Evolutionary conservation across 2,329 filamentous ascomycete species (phyloP).

Genomic region (Fusarium globosum): DNA sequence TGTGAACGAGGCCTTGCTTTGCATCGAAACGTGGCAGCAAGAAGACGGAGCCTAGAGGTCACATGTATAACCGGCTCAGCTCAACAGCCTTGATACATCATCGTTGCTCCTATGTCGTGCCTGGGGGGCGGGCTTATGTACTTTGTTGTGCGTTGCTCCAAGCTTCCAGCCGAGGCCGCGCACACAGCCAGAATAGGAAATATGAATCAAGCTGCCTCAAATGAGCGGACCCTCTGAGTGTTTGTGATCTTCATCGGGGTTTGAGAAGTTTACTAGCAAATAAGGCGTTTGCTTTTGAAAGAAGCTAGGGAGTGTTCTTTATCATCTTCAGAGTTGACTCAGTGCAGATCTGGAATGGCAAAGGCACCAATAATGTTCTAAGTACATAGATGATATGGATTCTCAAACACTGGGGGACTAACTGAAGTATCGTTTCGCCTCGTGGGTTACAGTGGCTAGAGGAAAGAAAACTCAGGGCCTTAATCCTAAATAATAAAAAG

Average conservation of each 20-base stretch:
- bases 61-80: not conserved
- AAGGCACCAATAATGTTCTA: not conserved
- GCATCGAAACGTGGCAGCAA: not conserved
- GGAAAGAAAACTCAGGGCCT: not conserved
- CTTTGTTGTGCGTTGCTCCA: slow-evolving; percentile 20
- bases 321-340: not conserved
- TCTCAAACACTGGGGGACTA: slow-evolving; percentile 4
- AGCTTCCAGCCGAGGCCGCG: slow-evolving; percentile 14
- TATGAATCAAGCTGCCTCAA: slow-evolving; percentile 20
- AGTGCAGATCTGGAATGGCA: slow-evolving; percentile 5
- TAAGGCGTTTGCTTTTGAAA: not conserved
- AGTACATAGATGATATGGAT: slow-evolving; percentile 8
- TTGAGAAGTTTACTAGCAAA: slow-evolving; percentile 9
- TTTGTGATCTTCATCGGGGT: slow-evolving; percentile 18
- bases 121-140: slow-evolving; percentile 31
- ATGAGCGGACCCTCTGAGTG: slow-evolving; percentile 16
- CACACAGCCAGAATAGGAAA: slow-evolving; percentile 25
- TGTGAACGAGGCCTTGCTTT: not conserved
- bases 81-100: slow-evolving; percentile 3
- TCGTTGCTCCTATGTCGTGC: slow-evolving; percentile 25
- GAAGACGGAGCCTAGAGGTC: not conserved
- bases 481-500: not conserved
- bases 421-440: not conserved
- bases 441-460: not conserved
- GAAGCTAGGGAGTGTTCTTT: not conserved